Evolutionary conservation across 2,329 filamentous ascomycete genomes (phyloP).

Genomic region (Tolypocladium sp.): DNA sequence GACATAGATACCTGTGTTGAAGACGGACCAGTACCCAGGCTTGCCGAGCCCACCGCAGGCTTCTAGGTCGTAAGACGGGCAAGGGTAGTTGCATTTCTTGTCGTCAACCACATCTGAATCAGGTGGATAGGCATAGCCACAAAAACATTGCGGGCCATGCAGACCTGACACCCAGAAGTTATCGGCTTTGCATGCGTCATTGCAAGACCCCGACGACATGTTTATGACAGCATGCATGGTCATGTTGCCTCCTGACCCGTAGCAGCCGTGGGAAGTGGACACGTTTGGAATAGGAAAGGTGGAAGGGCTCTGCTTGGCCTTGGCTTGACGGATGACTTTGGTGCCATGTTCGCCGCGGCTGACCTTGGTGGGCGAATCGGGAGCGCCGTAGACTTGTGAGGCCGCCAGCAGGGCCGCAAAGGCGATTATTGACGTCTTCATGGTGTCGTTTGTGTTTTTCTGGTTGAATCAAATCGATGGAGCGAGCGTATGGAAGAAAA

Average conservation of each 20-base stretch:
- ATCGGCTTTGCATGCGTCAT: conserved; percentile 26
- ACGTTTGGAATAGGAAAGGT: conserved; percentile 24
- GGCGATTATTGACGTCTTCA: conserved; percentile 21
- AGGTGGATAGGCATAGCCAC: conserved; percentile 61
- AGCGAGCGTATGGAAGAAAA: conserved; percentile 10
- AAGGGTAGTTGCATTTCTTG: conserved; percentile 53
- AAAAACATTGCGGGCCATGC: conserved; percentile 58
- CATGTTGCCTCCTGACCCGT: conserved; percentile 30
- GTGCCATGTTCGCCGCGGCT: not conserved
- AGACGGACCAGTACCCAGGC: conserved; percentile 30
- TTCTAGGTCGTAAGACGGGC: conserved; percentile 61
- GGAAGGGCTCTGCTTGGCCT: conserved; percentile 23
- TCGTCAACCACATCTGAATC: conserved; percentile 43
- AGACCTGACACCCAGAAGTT: conserved; percentile 53
- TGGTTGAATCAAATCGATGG: not conserved
- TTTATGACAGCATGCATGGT: conserved; percentile 12
- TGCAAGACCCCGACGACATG: conserved; percentile 33
- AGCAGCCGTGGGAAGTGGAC: conserved; percentile 43
- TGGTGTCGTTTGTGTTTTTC: conserved; percentile 4
- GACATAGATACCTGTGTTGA: conserved; percentile 40
- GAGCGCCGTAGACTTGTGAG: conserved; percentile 12
- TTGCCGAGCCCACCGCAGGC: conserved; percentile 43
- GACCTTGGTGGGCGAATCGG: conserved; percentile 6
- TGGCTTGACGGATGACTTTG: not conserved
- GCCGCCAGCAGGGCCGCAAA: conserved; percentile 18